Conservation (phyloP, 2,329 filamentous ascomycete genomes). For the Ceratocystis albifundus region DNA sequence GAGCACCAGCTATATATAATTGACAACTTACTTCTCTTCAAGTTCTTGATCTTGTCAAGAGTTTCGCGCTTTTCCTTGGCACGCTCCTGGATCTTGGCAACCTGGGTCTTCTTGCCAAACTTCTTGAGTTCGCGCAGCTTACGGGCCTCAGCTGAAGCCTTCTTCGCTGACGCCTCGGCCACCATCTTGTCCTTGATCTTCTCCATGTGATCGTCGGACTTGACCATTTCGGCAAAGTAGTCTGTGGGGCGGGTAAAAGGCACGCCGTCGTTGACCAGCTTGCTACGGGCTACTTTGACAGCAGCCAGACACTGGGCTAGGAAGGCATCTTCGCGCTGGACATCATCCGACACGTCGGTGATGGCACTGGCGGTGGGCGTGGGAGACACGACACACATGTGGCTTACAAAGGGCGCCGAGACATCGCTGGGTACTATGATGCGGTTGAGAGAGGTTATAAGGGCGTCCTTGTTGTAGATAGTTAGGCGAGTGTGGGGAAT, state of each 20-base stretch:
- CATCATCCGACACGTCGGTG: slow-evolving; percentile 76
- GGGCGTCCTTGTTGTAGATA: slow-evolving; percentile 91
- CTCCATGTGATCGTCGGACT: slow-evolving; percentile 96
- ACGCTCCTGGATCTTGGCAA: slow-evolving; percentile 89
- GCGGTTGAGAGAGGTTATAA: slow-evolving; percentile 67
- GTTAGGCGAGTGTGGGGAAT: slow-evolving; percentile 85
- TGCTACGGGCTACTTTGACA: slow-evolving; percentile 57
- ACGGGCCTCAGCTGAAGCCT: slow-evolving; percentile 80
- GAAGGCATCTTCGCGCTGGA: slow-evolving; percentile 84
- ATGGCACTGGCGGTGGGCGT: slow-evolving; percentile 56
- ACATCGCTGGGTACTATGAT: slow-evolving; percentile 55
- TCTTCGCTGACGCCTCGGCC: slow-evolving; percentile 84
- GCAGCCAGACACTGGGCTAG: slow-evolving; percentile 80
- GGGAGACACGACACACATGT: slow-evolving; percentile 63
- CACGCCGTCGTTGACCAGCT: slow-evolving; percentile 69
- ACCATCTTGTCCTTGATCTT: slow-evolving; percentile 88
- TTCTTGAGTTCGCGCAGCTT: slow-evolving; percentile 94
- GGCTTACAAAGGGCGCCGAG: slow-evolving; percentile 65
- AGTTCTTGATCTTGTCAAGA: slow-evolving; percentile 82
- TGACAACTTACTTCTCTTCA: slow-evolving; percentile 78
- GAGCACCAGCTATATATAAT: not conserved
- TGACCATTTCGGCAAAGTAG: slow-evolving; percentile 99
- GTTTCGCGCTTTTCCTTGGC: slow-evolving; percentile 86
- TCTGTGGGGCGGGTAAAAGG: slow-evolving; percentile 82
- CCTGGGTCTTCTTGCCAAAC: slow-evolving; percentile 96